A percentile compares a stretch with the other conserved stretches of the same genome.
Evolutionary conservation across 2,329 filamentous ascomycete species (phyloP).

Genomic region (Metarhizium rileyi): DNA sequence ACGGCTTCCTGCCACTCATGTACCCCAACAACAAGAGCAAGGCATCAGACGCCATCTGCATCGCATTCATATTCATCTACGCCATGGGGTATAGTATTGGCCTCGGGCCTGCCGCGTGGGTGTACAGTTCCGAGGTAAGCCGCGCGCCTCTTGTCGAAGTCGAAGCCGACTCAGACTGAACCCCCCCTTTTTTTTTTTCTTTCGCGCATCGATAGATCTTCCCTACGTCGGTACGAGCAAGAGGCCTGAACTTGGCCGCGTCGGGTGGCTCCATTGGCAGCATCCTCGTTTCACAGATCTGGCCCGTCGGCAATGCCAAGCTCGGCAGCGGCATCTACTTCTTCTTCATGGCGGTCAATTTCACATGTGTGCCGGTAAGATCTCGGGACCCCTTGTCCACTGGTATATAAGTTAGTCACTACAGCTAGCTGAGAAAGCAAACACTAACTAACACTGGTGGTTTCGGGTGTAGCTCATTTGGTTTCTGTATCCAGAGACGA

Average conservation of each 20-base stretch:
- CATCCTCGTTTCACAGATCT: conserved; percentile 43
- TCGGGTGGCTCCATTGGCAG: conserved; percentile 45
- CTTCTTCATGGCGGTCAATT: conserved; percentile 37
- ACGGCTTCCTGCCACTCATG: conserved; percentile 39
- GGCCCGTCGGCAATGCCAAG: conserved; percentile 42
- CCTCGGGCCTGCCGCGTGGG: conserved; percentile 47
- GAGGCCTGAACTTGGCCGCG: conserved; percentile 45
- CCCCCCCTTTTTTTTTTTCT: no score
- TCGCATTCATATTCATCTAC: conserved; percentile 49
- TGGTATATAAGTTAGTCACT: no score
- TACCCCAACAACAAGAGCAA: conserved; percentile 41
- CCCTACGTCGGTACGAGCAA: conserved; percentile 45
- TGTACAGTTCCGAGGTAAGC: conserved; percentile 46
- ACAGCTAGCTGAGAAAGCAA: not conserved
- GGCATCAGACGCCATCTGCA: conserved; percentile 38
- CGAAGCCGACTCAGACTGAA: not conserved
- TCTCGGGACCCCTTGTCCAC: not conserved
- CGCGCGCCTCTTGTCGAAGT: not conserved
- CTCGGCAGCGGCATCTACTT: conserved; percentile 46
- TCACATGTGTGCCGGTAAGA: conserved; percentile 8
- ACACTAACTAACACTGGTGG: not conserved
- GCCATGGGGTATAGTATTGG: conserved; percentile 48
- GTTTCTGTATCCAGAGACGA: conserved; percentile 35
- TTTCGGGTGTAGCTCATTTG: conserved; percentile 25
- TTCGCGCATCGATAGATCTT: conserved; percentile 32